Evolutionary conservation across 768 basidiomycete species (phyloP).

Genomic region (Podaxis pistillaris): DNA sequence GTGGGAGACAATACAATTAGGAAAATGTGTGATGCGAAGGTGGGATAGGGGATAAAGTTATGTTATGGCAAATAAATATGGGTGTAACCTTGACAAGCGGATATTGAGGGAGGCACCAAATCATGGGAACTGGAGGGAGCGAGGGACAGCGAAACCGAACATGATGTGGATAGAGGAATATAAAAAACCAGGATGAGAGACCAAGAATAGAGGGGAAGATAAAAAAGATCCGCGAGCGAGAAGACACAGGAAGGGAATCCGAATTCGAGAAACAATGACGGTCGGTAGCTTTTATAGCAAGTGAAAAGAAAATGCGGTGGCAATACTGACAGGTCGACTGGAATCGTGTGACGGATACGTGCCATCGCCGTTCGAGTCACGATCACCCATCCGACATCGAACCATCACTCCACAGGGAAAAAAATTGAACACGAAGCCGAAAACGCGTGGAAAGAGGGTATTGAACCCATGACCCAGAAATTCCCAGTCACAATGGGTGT

Average conservation of each 20-base stretch:
- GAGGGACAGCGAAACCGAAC: neutral
- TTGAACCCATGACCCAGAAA: conserved; percentile 14
- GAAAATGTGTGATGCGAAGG: neutral
- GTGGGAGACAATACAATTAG: conserved; percentile 7
- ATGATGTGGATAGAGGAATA: neutral
- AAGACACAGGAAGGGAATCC: neutral
- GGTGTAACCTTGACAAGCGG: neutral
- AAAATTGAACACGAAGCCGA: conserved; percentile 6
- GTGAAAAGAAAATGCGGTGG: neutral
- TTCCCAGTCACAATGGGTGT: conserved; percentile 6
- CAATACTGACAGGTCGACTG: neutral
- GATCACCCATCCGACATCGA: neutral
- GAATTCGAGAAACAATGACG: neutral
- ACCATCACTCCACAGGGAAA: conserved; percentile 9
- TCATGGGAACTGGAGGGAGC: neutral
- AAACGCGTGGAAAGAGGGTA: neutral
- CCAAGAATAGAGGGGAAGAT: neutral
- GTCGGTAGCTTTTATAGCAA: conserved; percentile 3
- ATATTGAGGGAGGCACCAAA: neutral
- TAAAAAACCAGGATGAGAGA: neutral
- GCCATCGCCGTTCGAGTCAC: neutral
- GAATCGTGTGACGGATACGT: conserved; percentile 4
- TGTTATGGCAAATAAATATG: conserved; percentile 12
- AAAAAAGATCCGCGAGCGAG: neutral
- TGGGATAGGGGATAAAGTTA: conserved; percentile 11